Conservation (phyloP, 192 early-diverging fungal species). For the Linnemannia hyalina region DNA sequence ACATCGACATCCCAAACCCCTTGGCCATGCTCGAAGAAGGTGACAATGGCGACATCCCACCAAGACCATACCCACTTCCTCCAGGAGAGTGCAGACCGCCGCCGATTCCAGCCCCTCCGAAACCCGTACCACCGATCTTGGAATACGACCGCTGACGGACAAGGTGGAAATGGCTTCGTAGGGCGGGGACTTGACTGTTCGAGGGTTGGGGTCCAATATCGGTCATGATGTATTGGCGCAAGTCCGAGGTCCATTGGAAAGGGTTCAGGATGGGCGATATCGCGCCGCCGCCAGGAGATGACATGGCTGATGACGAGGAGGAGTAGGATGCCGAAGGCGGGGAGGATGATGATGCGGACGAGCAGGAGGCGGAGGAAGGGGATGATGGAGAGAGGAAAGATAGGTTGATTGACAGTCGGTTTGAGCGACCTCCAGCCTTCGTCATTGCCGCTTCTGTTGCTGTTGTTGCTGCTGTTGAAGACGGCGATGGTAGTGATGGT, state of each 20-base stretch:
- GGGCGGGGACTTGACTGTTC: constrained; percentile 31
- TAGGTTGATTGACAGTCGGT: constrained; percentile 35
- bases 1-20: not conserved
- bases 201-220: constrained; percentile 53
- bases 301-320: constrained; percentile 36
- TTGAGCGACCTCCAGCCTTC: not conserved
- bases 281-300: constrained; percentile 27
- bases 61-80: not conserved
- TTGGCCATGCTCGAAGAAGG: not conserved
- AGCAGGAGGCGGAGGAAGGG: not conserved
- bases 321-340: constrained; percentile 32
- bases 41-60: constrained; percentile 1
- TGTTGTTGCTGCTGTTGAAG: not conserved
- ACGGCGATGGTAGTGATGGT: not conserved
- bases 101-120: not conserved
- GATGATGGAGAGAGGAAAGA: constrained; percentile 21
- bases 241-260: constrained; percentile 43
- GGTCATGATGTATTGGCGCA: constrained; percentile 51
- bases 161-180: constrained; percentile 14
- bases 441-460: not conserved
- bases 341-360: constrained; percentile 14
- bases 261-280: constrained; percentile 36
- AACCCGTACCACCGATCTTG: constrained; percentile 22
- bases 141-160: constrained; percentile 37
- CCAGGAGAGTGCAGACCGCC: constrained; percentile 3